These are phyloP conservation scores for Pichia inconspicua DNA, from an alignment of 1,139 yeast genomes.

Conservation along the genomic window DNA sequence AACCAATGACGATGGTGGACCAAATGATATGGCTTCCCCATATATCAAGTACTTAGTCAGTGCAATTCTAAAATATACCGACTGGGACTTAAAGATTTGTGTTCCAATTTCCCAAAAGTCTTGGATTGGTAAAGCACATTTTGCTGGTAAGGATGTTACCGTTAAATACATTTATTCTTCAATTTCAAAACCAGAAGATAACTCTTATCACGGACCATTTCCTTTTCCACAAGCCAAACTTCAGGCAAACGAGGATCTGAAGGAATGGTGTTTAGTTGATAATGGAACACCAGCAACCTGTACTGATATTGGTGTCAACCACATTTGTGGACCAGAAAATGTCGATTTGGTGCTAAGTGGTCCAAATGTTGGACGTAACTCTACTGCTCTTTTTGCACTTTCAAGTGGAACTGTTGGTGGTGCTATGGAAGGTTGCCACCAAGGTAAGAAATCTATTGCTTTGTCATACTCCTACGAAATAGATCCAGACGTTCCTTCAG, in stretches of 20 bases:
- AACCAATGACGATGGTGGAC: conserved; percentile 96
- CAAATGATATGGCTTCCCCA: conserved; percentile 73
- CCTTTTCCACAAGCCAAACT: conserved; percentile 33
- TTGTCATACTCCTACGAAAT: conserved; percentile 71
- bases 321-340: conserved; percentile 44
- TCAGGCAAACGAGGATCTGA: conserved; percentile 25
- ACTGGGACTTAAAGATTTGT: conserved; percentile 81
- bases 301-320: conserved; percentile 82
- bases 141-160: conserved; percentile 72
- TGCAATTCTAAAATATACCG: conserved; percentile 53
- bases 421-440: conserved; percentile 87
- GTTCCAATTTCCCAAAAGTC: conserved; percentile 79
- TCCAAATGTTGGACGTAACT: conserved; percentile 91
- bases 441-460: conserved; percentile 70
- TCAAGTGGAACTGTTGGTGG: conserved; percentile 98
- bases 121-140: conserved; percentile 97
- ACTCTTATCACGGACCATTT: conserved; percentile 65
- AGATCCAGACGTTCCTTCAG: conserved; percentile 42
- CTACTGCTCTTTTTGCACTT: conserved; percentile 81
- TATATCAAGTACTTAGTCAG: conserved; percentile 76
- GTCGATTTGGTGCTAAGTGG: conserved; percentile 87
- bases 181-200: conserved; percentile 34
- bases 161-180: conserved; percentile 61
- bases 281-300: conserved; percentile 92
- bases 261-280: conserved; percentile 81